phyloP scores from a whole-genome alignment of 495 filamentous ascomycete species.

The Talaromyces thailandensis region DNA sequence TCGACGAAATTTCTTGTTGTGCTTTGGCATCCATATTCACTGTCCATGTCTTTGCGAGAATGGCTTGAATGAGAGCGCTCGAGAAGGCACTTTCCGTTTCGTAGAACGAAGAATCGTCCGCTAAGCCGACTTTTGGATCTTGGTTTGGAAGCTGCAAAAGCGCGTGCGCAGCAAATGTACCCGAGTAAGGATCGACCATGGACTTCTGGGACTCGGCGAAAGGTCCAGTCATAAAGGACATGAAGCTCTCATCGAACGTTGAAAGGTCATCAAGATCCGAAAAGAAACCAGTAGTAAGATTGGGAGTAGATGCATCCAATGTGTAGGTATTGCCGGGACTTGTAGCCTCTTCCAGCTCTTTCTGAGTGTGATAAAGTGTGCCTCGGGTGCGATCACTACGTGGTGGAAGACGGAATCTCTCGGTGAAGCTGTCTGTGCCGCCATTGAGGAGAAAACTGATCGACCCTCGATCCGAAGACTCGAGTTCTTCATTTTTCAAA shows the following conservation, averaged over 20 bases:
- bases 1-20: conserved; percentile 31
- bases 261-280: conserved; percentile 18
- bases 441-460: conserved; percentile 41
- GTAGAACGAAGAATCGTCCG: conserved; percentile 13
- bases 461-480: conserved; percentile 33
- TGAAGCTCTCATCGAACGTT: conserved; percentile 31
- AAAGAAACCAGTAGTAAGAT: conserved; percentile 14
- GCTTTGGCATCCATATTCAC: conserved; percentile 26
- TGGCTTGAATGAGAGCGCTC: conserved; percentile 27
- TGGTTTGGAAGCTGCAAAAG: conserved; percentile 16
- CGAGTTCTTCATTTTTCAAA: conserved; percentile 15
- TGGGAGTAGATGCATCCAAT: conserved; percentile 10
- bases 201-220: conserved; percentile 25
- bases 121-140: conserved; percentile 13
- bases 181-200: conserved; percentile 13
- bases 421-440: conserved; percentile 37
- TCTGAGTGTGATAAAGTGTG: conserved; percentile 23
- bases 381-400: conserved; percentile 29
- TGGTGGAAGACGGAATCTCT: conserved; percentile 33
- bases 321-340: conserved; percentile 13
- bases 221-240: conserved; percentile 34
- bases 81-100: conserved; percentile 31
- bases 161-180: conserved; percentile 1
- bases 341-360: conserved; percentile 15
- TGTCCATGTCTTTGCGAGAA: conserved; percentile 27